Conservation (phyloP, 257 asterid species). For the Marsdenia floribunda region DNA sequence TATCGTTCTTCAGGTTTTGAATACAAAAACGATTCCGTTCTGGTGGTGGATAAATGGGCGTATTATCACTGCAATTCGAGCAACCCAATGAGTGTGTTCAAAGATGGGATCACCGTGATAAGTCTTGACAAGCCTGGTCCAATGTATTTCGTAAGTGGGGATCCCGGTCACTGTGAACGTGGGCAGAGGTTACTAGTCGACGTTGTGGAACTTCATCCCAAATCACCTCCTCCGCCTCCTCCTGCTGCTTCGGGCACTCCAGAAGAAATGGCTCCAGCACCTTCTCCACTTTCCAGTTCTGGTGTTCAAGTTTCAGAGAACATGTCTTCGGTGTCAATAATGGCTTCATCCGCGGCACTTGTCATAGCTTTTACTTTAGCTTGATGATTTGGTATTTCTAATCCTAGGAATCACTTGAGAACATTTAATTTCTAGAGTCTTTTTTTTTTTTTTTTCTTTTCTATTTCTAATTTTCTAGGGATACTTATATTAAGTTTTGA, state of each 20-base stretch:
- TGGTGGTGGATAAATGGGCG: conserved; percentile 63
- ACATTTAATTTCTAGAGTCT: neutral
- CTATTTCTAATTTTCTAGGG: too few species aligned
- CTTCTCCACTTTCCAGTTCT: conserved; percentile 28
- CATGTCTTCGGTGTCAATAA: conserved; percentile 7
- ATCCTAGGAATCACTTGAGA: neutral
- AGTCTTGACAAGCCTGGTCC: conserved; percentile 45
- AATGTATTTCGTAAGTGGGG: conserved; percentile 45
- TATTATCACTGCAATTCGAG: conserved; percentile 69
- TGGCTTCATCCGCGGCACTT: neutral
- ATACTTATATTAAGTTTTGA: neutral
- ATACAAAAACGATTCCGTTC: conserved; percentile 63
- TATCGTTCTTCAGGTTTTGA: conserved; percentile 41
- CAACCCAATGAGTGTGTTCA: conserved; percentile 36
- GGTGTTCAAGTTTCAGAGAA: conserved; percentile 1
- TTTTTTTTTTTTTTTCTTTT: neutral
- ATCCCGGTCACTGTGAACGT: conserved; percentile 47
- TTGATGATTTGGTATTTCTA: too few species aligned
- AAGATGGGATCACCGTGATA: conserved; percentile 50
- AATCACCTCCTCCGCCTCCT: conserved; percentile 20
- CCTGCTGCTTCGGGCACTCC: conserved; percentile 18
- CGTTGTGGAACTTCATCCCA: conserved; percentile 32
- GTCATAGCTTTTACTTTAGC: neutral
- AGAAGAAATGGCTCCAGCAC: conserved; percentile 18
- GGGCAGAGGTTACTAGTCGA: conserved; percentile 55